Base-by-base conservation (phyloP, 768 basidiomycete species). In the Suillus hirtellus region DNA sequence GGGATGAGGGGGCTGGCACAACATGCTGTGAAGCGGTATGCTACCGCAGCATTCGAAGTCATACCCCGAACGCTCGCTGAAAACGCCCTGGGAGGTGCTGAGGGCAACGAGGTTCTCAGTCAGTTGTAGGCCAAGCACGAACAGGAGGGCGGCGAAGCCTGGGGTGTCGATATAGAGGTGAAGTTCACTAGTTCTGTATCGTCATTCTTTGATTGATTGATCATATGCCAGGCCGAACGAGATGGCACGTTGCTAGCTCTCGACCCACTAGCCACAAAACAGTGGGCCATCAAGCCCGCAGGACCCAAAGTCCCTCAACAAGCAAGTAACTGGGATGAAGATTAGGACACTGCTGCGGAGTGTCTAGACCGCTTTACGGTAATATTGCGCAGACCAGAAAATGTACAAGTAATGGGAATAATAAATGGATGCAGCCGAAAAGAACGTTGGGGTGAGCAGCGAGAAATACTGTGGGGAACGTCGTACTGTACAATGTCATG, bases 121-220 rank as follows among this genome's bases (percentile, higher is more conserved):
- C 82, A 86, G 65, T 77, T 98, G 63, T 96, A 92, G 87, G 94
- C 95, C 37, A 93, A 92, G 71, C 96, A 98, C 73, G 91, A 91
- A 66, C 79, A 86, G 67, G 85, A 86, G 27, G 88, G 84, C 40
- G 89, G 90, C 1, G 87, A 87, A 69, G 76, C 80, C 0, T 92
- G 89, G 86, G 94, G 94, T 61, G 92, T 96, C 38, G 94, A 96
- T 71, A 83, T 96, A 55, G 95, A 96, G 85, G 93, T 93, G 67
- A 38, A 10, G 10, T 58, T 12, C 24, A 10, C 56, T 9, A 1
- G 11, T 6, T 27, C 11, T 58, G 5, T 11, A 31, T 7, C 27
- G 12, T 42, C 3, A 40, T 37, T 1, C 1, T 56, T 50, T n/a
- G n/a, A n/a, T n/a, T 60, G 17, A 50, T 4, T n/a, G 53, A 43